Evolutionary conservation across 345 rosid genomes (phyloP), one percentile per base, ranked within the genome.

Genomic region (Hibiscus mutabilis): DNA sequence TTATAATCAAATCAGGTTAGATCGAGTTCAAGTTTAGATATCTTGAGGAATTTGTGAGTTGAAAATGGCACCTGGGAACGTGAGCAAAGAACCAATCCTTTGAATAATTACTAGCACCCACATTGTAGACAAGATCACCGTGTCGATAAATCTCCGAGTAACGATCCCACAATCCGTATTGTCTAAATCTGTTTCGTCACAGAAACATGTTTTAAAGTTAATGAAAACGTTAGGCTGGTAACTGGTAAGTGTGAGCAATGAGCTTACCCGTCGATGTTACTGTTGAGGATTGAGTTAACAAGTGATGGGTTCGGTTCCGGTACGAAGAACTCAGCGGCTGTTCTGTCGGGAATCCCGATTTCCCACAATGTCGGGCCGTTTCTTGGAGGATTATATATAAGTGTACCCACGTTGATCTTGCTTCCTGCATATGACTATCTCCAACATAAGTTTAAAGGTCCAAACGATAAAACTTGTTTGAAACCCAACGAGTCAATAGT

Each of bases 21-120:
- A 5, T 49, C 19, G n/a, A 49, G 55, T 49, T 15, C 1, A 56
- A 29, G 14, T 0, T 14, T 35, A 29, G 4, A 21, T 21, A 19
- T 42, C 11, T 18, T 53, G 5, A 47, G 47, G 24, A n/a, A 21
- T 12, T 22, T 5, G 29, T 11, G 24, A 25, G 5, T 1, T 22
- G 33, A 27, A 27, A 61, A 11, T 52, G 69, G 24, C 72, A 85
- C 97, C 97, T 86, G 37, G 79, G 76, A 69, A 90, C 90, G 4
- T 92, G 99, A 37, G 91, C 96, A 76, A 75, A 92, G 82, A 90
- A 88, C 99, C 99, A 95, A 73, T 87, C 85, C 68, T 62, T 78
- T 29, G 31, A 58, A 63, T 83, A 81, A 76, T 91, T 74, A 49
- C 83, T 84, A 14, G 69, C 68, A 15, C 87, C 92, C 60, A 77